Conservation (phyloP, 2,329 filamentous ascomycete genomes). For the Lecanicillium sp. region DNA sequence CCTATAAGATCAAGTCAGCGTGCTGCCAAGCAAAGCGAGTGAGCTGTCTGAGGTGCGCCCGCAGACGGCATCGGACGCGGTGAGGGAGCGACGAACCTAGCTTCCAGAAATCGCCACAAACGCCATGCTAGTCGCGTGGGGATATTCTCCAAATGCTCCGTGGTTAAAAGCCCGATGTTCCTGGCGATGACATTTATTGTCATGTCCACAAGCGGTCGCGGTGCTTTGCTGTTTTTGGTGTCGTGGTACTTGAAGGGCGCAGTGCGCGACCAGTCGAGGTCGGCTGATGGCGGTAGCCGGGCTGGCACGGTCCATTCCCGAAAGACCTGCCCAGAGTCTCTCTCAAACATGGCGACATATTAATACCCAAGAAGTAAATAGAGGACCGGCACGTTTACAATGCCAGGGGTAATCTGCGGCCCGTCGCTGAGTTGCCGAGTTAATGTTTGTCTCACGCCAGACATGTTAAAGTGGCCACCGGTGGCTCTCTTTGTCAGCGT, state of each 20-base stretch:
- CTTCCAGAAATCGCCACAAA: constrained; percentile 35
- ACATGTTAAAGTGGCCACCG: background rate
- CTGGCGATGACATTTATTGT: constrained; percentile 31
- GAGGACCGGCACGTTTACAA: no score
- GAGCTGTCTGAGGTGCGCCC: background rate
- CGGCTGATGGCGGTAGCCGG: constrained; percentile 19
- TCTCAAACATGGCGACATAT: constrained; percentile 28
- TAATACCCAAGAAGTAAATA: no score
- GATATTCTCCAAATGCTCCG: constrained; percentile 29
- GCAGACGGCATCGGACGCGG: background rate
- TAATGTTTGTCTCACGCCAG: no score
- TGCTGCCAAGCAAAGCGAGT: background rate
- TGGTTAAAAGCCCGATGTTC: constrained; percentile 31
- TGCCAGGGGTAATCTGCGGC: no score
- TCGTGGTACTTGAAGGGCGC: constrained; percentile 22
- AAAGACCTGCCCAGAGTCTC: constrained; percentile 30
- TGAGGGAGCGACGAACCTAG: constrained; percentile 27
- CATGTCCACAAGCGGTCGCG: constrained; percentile 34
- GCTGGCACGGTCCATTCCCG: constrained; percentile 31
- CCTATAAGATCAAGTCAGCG: constrained; percentile 16
- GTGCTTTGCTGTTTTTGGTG: constrained; percentile 20
- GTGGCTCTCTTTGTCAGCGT: constrained; percentile 1
- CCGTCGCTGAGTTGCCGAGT: no score
- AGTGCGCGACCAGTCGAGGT: constrained; percentile 31
- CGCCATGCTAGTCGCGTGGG: constrained; percentile 30